Percentiles rank a stretch among this genome's conserved stretches.
These are phyloP conservation scores for Aurifilum marmelostoma DNA, from an alignment of 2,329 filamentous ascomycete genomes.

Conservation along the genomic window DNA sequence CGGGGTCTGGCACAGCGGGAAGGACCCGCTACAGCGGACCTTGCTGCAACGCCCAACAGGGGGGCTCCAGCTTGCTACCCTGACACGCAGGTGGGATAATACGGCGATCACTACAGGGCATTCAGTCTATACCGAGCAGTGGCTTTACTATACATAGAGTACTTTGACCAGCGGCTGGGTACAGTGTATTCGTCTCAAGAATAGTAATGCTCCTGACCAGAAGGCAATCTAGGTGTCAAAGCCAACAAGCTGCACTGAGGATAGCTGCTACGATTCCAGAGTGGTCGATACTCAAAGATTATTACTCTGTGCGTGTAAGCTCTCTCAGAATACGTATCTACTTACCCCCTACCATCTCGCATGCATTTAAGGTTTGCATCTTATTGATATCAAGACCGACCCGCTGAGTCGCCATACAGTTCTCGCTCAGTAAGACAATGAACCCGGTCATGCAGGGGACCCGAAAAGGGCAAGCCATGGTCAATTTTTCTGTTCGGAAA, in stretches of 20 bases:
- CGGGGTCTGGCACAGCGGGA: conserved; percentile 1
- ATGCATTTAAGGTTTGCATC: not conserved
- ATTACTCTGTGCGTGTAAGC: not conserved
- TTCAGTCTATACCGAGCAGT: no score
- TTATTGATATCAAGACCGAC: not conserved
- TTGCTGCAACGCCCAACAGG: not conserved
- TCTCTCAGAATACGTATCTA: not conserved
- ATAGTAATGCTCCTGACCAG: not conserved
- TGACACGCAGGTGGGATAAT: not conserved
- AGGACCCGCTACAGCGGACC: not conserved
- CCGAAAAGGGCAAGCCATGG: no score
- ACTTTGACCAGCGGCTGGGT: no score
- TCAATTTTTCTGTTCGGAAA: not conserved
- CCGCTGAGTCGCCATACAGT: not conserved
- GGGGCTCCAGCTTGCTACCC: not conserved
- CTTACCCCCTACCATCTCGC: not conserved
- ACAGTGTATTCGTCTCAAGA: not conserved
- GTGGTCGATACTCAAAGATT: not conserved
- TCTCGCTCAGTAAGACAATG: not conserved
- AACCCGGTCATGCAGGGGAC: not conserved
- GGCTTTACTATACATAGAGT: no score
- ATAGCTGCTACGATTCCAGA: not conserved
- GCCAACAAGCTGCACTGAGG: not conserved
- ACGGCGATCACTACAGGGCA: not conserved
- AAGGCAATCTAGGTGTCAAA: not conserved